Base-by-base conservation (phyloP, 148 eudicot species). In the Amaranthus hypochondriacus region DNA sequence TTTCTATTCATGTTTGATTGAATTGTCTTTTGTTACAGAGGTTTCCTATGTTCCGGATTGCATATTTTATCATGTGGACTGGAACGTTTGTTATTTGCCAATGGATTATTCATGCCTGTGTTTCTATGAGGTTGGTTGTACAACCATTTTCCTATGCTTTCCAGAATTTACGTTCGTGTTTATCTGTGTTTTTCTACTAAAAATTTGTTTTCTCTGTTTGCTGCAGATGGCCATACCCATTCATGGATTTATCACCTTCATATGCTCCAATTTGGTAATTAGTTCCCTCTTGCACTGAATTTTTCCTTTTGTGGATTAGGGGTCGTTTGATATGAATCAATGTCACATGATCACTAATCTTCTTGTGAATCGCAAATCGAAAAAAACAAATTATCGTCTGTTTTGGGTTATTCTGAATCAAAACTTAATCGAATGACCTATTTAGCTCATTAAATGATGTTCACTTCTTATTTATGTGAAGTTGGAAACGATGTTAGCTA, bases 161-260 rank as follows among this genome's bases (percentile, higher is more conserved):
- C 39, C 78, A 14, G 8, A 52, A 55, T 74, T 60, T 50, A 43
- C 10, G 10, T 13, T 8, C 52, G 18, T 56, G 10, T 18, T 75
- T 5, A 58, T 68, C 67, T 28, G 49, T 52, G 66, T 13, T 62
- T 63, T 28, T 47, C 51, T 5, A 42, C 46, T 61, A 48, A 5
- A 4, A 10, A 18, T 72, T 71, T 64, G 59, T 18, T 61, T 28
- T 64, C 51, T 48, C 21, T 73, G 46, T 64, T 70, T 79, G 77
- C 64, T 72, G 63, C 88, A 93, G 98, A 77, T 93, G 98, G 98
- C 98, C 98, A 4, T 93, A 93, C 80, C 70, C 87, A 48, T 93
- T 93, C 82, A 88, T 93, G 56, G 98, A 93, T 43, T 82, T 93
- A 83, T 83, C 92, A 52, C 84, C 92, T 56, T 80, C 89, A 66